Evolutionary conservation across 2,329 filamentous ascomycete genomes (phyloP).

Genomic region (Diaporthe nobilis): DNA sequence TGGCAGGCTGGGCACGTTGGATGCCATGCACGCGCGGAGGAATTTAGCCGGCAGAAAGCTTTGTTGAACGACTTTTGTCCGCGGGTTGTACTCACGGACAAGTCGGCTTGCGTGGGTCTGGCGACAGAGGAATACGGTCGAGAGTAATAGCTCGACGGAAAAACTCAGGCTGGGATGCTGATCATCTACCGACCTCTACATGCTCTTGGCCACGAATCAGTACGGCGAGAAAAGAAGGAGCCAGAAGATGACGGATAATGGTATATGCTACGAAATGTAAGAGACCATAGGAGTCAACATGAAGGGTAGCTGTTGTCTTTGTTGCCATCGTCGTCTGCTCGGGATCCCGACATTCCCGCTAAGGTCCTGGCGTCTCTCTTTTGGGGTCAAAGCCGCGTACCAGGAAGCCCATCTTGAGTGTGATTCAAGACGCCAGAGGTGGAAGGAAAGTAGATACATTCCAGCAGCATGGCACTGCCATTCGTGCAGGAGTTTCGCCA

Average conservation of each 20-base stretch:
- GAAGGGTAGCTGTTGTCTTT: background rate
- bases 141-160: background rate
- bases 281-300: background rate
- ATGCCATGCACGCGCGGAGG: background rate
- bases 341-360: background rate
- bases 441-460: fast-evolving
- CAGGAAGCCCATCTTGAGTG: background rate
- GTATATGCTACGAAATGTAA: background rate
- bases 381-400: background rate
- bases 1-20: background rate
- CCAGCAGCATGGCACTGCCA: background rate
- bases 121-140: background rate
- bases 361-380: background rate
- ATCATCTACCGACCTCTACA: background rate
- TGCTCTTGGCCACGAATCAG: background rate
- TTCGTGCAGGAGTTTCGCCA: background rate
- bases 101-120: background rate
- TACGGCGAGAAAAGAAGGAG: background rate
- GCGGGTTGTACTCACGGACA: background rate
- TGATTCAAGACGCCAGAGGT: background rate
- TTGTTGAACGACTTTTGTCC: background rate
- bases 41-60: background rate
- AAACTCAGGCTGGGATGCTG: background rate
- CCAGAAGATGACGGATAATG: background rate
- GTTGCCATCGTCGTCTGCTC: background rate